phyloP scores from a whole-genome alignment of 2,329 filamentous ascomycete genomes.

The Apiospora aurea region DNA sequence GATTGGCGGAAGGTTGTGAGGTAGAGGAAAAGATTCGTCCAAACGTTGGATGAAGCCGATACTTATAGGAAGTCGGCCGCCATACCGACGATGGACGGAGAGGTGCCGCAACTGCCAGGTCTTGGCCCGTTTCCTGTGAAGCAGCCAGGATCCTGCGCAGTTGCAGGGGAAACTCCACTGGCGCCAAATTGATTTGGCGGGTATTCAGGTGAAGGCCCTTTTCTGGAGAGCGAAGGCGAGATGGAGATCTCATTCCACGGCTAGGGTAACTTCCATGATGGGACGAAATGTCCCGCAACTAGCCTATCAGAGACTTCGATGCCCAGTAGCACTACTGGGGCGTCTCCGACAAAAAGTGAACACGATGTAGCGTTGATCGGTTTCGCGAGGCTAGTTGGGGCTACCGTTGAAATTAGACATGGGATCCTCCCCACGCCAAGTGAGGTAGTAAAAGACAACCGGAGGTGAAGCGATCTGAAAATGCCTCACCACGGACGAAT shows the following conservation, averaged over 20 bases:
- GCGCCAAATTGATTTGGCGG: slow-evolving; percentile 16
- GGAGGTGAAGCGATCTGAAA: slow-evolving; percentile 30
- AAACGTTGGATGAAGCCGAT: slow-evolving; percentile 12
- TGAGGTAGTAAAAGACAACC: slow-evolving; percentile 27
- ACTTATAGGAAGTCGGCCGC: slow-evolving; percentile 24
- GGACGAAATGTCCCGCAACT: slow-evolving; percentile 35
- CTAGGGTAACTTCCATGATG: slow-evolving; percentile 28
- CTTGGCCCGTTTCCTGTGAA: slow-evolving; percentile 22
- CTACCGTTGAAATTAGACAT: slow-evolving; percentile 27
- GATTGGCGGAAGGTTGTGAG: slow-evolving; percentile 28
- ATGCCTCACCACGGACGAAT: slow-evolving; percentile 36
- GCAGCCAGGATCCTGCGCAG: slow-evolving; percentile 2
- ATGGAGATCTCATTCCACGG: slow-evolving; percentile 8
- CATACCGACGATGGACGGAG: slow-evolving; percentile 18
- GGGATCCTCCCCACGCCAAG: slow-evolving; percentile 30
- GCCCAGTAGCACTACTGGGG: slow-evolving; percentile 23
- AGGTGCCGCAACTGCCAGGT: slow-evolving; percentile 12
- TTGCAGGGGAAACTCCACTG: slow-evolving; percentile 16
- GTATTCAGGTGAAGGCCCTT: slow-evolving; percentile 26
- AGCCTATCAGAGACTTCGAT: slow-evolving; percentile 31
- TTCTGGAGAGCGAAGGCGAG: slow-evolving; percentile 13
- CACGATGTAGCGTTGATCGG: slow-evolving; percentile 36
- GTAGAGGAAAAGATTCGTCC: neutral
- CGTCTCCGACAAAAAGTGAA: slow-evolving; percentile 34
- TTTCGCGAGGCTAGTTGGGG: slow-evolving; percentile 37